phyloP scores from a whole-genome alignment of 352 stramenopile genomes.

The Phytopythium ostracodes region DNA sequence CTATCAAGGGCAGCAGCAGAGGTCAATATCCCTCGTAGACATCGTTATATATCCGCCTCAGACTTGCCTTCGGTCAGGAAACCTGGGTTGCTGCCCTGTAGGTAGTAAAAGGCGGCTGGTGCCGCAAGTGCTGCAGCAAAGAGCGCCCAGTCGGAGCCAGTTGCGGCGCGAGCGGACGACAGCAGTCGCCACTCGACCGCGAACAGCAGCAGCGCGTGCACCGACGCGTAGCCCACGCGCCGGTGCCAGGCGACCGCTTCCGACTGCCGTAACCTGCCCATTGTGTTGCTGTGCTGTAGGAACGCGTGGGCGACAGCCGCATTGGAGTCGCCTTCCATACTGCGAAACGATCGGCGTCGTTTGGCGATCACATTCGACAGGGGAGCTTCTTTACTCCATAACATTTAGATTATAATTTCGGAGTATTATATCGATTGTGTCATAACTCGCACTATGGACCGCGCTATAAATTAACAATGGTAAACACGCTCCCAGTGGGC shows the following conservation, averaged over 20 bases:
- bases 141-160: constrained; percentile 6
- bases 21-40: neutral
- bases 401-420: neutral
- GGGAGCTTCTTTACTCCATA: neutral
- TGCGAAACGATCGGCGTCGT: neutral
- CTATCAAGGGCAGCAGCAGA: neutral
- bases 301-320: too few species aligned
- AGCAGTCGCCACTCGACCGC: constrained; percentile 4
- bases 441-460: too few species aligned
- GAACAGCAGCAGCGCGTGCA: constrained; percentile 13
- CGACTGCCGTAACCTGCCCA: neutral
- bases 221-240: constrained; percentile 3
- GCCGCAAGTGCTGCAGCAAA: constrained; percentile 4
- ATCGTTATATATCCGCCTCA: too few species aligned
- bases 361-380: neutral
- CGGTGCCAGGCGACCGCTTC: constrained; percentile 10
- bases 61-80: constrained; percentile 31
- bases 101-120: constrained; percentile 15
- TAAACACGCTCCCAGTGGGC: too few species aligned
- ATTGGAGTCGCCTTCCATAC: too few species aligned
- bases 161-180: neutral
- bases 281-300: neutral
- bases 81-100: constrained; percentile 40
- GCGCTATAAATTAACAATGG: too few species aligned
- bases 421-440: neutral